phyloP scores from a whole-genome alignment of 2,329 filamentous ascomycete species.

The Cordyceps cicadae region DNA sequence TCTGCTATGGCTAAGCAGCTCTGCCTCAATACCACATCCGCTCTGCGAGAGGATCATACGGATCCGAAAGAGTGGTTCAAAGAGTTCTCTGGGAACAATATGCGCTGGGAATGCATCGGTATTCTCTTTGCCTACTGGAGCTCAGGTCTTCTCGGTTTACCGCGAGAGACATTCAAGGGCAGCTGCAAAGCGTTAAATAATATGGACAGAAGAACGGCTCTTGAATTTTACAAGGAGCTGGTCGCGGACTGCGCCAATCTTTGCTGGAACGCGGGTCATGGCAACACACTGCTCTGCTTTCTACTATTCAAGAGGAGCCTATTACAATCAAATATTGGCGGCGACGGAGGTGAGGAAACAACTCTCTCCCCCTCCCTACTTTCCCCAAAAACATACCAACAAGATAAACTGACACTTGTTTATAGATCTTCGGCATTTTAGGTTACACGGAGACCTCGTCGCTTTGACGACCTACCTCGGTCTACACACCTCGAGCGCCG shows the following conservation, averaged over 20 bases:
- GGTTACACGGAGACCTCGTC: conserved; percentile 12
- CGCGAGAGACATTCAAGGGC: not conserved
- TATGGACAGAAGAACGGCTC: conserved; percentile 5
- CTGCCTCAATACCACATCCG: conserved; percentile 26
- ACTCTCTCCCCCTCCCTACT: not conserved
- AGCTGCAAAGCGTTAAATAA: conserved; percentile 2
- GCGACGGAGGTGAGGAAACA: conserved; percentile 26
- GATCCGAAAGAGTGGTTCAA: conserved; percentile 24
- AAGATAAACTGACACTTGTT: not conserved
- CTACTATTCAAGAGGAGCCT: conserved; percentile 23
- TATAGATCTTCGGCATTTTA: conserved; percentile 10
- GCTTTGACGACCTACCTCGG: conserved; percentile 13
- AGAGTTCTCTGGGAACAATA: conserved; percentile 26
- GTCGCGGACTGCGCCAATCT: conserved; percentile 20
- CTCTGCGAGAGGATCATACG: conserved; percentile 25
- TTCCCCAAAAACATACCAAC: not conserved
- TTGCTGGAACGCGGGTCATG: conserved; percentile 19
- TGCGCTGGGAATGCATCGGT: conserved; percentile 32
- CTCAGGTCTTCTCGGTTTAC: conserved; percentile 1
- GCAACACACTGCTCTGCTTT: conserved; percentile 26
- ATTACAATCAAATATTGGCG: conserved; percentile 26
- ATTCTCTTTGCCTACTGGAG: conserved; percentile 23
- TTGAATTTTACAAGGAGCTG: conserved; percentile 16
- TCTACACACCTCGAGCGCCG: conserved; percentile 6
- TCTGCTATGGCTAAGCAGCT: conserved; percentile 23